Percentiles rank a stretch among this genome's conserved stretches.
Conservation (phyloP, 1,139 yeast genomes). For the Zygosaccharomyces sapae region DNA sequence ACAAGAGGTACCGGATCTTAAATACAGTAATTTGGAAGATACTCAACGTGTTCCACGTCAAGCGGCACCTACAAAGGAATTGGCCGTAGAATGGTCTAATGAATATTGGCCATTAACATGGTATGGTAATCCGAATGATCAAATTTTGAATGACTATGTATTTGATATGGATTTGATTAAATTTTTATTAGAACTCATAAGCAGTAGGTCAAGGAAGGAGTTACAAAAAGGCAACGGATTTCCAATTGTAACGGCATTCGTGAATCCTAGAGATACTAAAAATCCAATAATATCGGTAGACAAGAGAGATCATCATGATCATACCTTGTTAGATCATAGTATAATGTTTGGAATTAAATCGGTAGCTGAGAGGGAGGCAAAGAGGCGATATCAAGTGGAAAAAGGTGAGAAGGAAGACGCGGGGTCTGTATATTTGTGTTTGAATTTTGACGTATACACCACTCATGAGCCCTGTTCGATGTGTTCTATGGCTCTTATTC, state of each 20-base stretch:
- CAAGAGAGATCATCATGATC: slow-evolving; percentile 30
- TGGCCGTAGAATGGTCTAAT: slow-evolving; percentile 59
- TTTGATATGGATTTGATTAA: slow-evolving; percentile 47
- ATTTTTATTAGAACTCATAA: slow-evolving; percentile 39
- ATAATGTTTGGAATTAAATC: slow-evolving; percentile 64
- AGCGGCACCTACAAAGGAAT: slow-evolving; percentile 61
- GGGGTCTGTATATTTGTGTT: slow-evolving; percentile 58
- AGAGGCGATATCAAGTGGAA: slow-evolving; percentile 14
- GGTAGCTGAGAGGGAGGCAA: slow-evolving; percentile 45
- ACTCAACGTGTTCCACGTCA: slow-evolving; percentile 44
- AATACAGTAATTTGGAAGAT: slow-evolving; percentile 28
- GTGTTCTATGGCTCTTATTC: slow-evolving; percentile 96
- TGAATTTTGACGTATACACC: slow-evolving; percentile 71
- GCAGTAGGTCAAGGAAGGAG: slow-evolving; percentile 30
- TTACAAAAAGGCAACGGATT: slow-evolving; percentile 10
- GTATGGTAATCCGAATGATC: slow-evolving; percentile 88
- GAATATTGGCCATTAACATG: slow-evolving; percentile 84
- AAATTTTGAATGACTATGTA: slow-evolving; percentile 52
- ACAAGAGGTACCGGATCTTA: slow-evolving; percentile 19
- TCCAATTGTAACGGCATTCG: slow-evolving; percentile 31
- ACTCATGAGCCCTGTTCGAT: slow-evolving; percentile 95
- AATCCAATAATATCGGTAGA: slow-evolving; percentile 40
- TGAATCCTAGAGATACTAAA: slow-evolving; percentile 38
- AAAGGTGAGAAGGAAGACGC: slow-evolving; percentile 22
- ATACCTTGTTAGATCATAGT: slow-evolving; percentile 63